Evolutionary conservation across 306 rosid genomes (phyloP).

Genomic region (Dalbergia cultrata): DNA sequence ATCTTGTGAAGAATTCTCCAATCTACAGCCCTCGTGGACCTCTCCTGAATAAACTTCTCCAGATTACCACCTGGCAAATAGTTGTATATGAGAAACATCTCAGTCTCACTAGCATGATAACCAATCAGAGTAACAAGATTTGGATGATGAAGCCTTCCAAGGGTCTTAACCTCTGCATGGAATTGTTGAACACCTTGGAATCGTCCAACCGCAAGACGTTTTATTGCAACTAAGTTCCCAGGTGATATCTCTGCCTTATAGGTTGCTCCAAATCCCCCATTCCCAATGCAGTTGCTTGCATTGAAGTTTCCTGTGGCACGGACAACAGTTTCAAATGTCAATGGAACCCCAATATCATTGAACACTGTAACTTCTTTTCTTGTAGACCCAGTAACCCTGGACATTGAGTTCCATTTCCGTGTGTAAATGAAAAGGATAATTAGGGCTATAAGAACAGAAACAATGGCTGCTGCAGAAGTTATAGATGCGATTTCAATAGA

Average conservation of each 20-base stretch:
- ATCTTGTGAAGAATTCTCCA: conserved; percentile 96
- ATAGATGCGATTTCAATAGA: conserved; percentile 95
- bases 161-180: conserved; percentile 87
- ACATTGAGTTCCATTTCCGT: conserved; percentile 81
- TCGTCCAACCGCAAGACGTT: conserved; percentile 90
- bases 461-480: conserved; percentile 93
- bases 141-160: conserved; percentile 87
- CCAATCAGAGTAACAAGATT: conserved; percentile 91
- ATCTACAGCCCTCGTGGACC: conserved; percentile 87
- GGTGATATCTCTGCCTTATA: conserved; percentile 88
- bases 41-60: conserved; percentile 90
- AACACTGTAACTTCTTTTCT: conserved; percentile 86
- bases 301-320: conserved; percentile 82
- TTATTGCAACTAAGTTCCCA: conserved; percentile 74
- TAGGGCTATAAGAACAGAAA: conserved; percentile 82
- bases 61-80: conserved; percentile 91
- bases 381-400: conserved; percentile 67
- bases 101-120: conserved; percentile 90
- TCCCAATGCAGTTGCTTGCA: conserved; percentile 89
- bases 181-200: conserved; percentile 94
- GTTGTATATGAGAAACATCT: conserved; percentile 90
- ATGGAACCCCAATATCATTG: conserved; percentile 75
- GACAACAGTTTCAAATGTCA: conserved; percentile 85
- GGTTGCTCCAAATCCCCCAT: conserved; percentile 96
- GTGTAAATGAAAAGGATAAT: conserved; percentile 75